Evolutionary conservation across 192 early-diverging fungal genomes (phyloP).

Genomic region (Coemansia sp.): DNA sequence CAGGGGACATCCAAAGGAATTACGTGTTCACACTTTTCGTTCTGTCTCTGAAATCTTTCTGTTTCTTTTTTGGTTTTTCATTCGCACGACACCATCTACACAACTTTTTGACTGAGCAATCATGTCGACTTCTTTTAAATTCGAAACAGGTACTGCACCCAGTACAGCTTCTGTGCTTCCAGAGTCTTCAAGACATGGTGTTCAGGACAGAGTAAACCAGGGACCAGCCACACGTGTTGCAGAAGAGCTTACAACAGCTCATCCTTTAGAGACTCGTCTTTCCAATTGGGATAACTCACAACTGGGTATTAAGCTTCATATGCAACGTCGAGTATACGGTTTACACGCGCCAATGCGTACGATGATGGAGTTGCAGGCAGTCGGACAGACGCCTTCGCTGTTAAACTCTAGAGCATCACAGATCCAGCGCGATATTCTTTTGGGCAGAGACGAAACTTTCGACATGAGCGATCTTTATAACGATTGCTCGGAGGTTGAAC

Average conservation of each 20-base stretch:
- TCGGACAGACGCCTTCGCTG: conserved; percentile 28
- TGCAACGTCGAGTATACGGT: conserved; percentile 81
- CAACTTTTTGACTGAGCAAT: conserved; percentile 3
- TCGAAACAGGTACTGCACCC: conserved; percentile 19
- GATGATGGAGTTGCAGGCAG: conserved; percentile 83
- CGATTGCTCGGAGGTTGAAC: conserved; percentile 37
- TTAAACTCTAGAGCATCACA: conserved; percentile 30
- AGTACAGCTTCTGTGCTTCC: conserved; percentile 35
- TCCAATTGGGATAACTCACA: conserved; percentile 82
- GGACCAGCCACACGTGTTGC: conserved; percentile 31
- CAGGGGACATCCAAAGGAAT: background rate
- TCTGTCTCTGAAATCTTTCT: background rate
- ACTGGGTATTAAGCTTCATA: conserved; percentile 71
- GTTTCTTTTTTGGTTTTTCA: background rate
- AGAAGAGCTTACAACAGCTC: conserved; percentile 49
- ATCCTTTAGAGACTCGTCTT: conserved; percentile 79
- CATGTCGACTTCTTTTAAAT: conserved; percentile 39
- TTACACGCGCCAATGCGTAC: conserved; percentile 89
- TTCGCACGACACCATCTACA: background rate
- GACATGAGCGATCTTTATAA: conserved; percentile 90
- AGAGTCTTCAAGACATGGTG: conserved; percentile 12
- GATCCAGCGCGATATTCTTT: conserved; percentile 79
- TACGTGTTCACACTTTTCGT: background rate
- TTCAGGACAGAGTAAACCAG: conserved; percentile 24
- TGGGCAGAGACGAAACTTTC: conserved; percentile 82